Conservation (phyloP, 306 rosid species). For the Malus sieversii region DNA sequence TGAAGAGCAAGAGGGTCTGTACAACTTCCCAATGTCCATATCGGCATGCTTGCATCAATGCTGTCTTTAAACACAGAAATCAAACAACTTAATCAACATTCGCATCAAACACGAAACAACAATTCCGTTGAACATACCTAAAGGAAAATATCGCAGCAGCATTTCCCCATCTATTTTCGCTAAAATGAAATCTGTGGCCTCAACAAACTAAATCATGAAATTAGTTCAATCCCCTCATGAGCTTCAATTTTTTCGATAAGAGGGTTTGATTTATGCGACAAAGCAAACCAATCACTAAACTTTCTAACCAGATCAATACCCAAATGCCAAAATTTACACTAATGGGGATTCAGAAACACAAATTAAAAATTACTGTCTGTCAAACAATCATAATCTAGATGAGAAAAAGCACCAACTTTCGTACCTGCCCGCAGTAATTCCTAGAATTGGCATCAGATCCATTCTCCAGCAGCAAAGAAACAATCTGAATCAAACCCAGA, state of each 20-base stretch:
- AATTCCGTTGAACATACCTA: background rate
- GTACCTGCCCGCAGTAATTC: conserved; percentile 95
- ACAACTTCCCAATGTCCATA: conserved; percentile 98
- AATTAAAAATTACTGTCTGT: background rate
- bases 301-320: background rate
- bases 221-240: background rate
- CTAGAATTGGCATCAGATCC: conserved; percentile 94
- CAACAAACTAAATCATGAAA: background rate
- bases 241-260: background rate
- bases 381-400: background rate
- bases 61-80: conserved; percentile 63
- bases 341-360: background rate
- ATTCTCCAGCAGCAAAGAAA: conserved; percentile 71
- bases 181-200: background rate
- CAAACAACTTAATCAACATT: conserved; percentile 13
- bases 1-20: conserved; percentile 68
- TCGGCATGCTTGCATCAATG: conserved; percentile 98
- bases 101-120: conserved; percentile 15
- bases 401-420: conserved; percentile 18
- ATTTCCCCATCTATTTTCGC: background rate
- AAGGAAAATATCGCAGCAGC: too few relatives aligned
- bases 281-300: background rate
- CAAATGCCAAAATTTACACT: background rate
- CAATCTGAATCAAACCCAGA: conserved; percentile 44
- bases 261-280: background rate